Conservation (phyloP, 1,284 basidiomycete genomes). For the Cryptococcus jaspeensis region DNA sequence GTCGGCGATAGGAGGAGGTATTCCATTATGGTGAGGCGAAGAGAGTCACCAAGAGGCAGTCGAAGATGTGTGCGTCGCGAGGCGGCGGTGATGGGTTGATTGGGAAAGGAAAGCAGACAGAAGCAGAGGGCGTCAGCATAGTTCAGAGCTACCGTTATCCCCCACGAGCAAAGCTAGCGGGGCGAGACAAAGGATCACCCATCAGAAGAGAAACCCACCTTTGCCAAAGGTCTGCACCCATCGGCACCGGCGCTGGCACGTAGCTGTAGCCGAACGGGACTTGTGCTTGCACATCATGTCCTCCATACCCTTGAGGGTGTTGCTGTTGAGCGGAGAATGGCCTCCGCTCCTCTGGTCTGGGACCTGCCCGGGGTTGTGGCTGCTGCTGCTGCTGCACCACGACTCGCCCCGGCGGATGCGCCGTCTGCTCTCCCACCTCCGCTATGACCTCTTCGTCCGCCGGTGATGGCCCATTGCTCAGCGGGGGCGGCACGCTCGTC, state of each 20-base stretch:
- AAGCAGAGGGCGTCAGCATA: background rate
- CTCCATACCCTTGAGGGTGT: background rate
- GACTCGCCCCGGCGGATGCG: background rate
- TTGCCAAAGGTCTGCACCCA: background rate
- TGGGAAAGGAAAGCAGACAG: background rate
- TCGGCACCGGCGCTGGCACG: background rate
- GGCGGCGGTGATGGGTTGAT: background rate
- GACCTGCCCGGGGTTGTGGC: too few species aligned
- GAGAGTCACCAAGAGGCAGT: background rate
- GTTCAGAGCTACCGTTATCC: background rate
- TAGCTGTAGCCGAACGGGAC: background rate
- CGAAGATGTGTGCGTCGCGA: too few species aligned
- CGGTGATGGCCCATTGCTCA: constrained; percentile 14
- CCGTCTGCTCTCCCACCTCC: constrained; percentile 5
- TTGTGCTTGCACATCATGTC: background rate
- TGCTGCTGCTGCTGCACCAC: background rate
- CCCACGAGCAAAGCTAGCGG: background rate
- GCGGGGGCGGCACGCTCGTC: constrained; percentile 5
- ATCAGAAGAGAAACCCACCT: background rate
- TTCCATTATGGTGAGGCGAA: constrained; percentile 16
- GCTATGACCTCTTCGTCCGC: constrained; percentile 7
- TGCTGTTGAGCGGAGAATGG: background rate
- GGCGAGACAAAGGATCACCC: background rate
- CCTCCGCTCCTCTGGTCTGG: background rate
- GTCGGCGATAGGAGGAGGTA: constrained; percentile 22